Percentiles rank a stretch among this genome's conserved stretches.
Evolutionary conservation across 306 rosid genomes (phyloP).

Genomic region (Amphicarpaea edgeworthii): DNA sequence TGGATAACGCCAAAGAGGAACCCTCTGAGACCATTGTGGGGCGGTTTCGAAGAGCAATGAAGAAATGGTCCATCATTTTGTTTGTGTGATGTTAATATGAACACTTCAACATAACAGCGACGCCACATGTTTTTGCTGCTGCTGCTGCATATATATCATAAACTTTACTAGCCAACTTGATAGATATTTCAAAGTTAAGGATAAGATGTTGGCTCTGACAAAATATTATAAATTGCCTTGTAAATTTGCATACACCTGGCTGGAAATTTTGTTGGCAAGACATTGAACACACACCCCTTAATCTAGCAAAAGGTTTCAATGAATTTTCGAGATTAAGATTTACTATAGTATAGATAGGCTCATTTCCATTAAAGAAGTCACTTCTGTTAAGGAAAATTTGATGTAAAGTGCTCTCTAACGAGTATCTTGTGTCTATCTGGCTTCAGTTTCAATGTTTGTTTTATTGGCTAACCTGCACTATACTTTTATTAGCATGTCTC

Average conservation of each 20-base stretch:
- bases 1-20: constrained; percentile 22
- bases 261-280: too few species aligned
- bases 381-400: too few species aligned
- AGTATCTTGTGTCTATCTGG: background rate
- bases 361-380: too few species aligned
- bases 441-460: background rate
- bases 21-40: constrained; percentile 16
- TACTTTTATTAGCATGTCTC: background rate
- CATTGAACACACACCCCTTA: constrained; percentile 18
- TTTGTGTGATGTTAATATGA: constrained; percentile 18
- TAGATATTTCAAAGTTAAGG: constrained; percentile 22
- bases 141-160: constrained; percentile 39
- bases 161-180: too few species aligned
- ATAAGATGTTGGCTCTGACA: constrained; percentile 26
- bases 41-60: constrained; percentile 28
- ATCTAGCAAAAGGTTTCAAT: background rate
- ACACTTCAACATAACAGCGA: constrained; percentile 36
- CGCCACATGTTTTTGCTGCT: constrained; percentile 47
- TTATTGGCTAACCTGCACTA: background rate
- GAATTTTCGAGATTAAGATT: background rate
- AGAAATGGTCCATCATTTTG: constrained; percentile 41
- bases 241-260: constrained; percentile 4
- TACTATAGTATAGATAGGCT: too few species aligned
- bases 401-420: background rate
- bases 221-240: background rate